phyloP scores from a whole-genome alignment of 768 basidiomycete genomes.

The Trametes cingulata region DNA sequence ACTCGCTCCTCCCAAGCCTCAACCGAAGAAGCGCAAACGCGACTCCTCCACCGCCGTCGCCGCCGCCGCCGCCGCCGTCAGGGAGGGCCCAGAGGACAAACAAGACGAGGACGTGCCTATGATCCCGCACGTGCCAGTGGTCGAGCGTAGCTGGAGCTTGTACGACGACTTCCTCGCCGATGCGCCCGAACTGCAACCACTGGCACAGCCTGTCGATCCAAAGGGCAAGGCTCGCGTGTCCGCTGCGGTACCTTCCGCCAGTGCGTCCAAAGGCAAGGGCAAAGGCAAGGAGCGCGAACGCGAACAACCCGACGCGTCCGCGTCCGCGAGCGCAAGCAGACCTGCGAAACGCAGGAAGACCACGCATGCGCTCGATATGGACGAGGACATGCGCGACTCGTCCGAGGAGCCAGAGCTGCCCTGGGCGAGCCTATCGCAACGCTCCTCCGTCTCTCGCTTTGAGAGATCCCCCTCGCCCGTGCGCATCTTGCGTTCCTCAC shows the following conservation, averaged over 20 bases:
- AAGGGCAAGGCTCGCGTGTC: not conserved
- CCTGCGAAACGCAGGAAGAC: not conserved
- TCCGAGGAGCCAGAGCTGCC: not conserved
- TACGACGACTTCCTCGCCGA: not conserved
- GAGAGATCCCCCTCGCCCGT: not conserved
- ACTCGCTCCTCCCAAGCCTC: no score
- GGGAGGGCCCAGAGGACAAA: no score
- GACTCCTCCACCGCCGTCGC: no score
- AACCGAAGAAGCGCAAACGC: no score
- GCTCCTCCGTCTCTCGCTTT: no score
- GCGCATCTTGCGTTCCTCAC: not conserved
- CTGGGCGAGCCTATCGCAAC: not conserved
- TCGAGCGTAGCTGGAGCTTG: not conserved
- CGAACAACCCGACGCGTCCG: not conserved
- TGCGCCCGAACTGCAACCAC: no score
- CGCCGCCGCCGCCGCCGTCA: no score
- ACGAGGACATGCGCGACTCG: not conserved
- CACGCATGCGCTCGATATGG: not conserved
- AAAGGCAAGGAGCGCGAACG: not conserved
- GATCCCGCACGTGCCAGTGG: not conserved
- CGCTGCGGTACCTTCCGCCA: not conserved
- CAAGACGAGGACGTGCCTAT: not conserved
- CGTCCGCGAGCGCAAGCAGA: no score
- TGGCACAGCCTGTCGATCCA: no score
- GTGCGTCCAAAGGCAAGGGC: not conserved